A percentile compares a stretch with the other conserved stretches of the same genome.
phyloP scores from a whole-genome alignment of 78 protist genomes.

The Polysphondylium violaceum region DNA sequence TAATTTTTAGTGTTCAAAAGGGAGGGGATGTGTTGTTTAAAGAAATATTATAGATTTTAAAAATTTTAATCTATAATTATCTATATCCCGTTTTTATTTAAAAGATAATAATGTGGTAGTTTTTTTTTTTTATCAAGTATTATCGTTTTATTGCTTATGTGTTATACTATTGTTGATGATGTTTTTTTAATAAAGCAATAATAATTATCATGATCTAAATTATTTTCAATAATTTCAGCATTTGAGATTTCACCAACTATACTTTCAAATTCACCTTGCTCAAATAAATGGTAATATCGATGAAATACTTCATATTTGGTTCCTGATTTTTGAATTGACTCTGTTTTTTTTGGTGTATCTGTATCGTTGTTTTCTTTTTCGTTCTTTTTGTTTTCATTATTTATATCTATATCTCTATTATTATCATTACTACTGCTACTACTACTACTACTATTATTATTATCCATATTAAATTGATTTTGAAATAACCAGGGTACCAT shows the following conservation, averaged over 20 bases:
- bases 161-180: too few relatives aligned
- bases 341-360: background rate
- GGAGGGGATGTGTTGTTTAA: too few relatives aligned
- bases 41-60: too few relatives aligned
- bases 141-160: too few relatives aligned
- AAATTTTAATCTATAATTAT: too few relatives aligned
- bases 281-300: conserved; percentile 85
- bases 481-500: conserved; percentile 85
- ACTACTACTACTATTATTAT: background rate
- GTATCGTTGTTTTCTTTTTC: background rate
- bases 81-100: too few relatives aligned
- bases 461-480: conserved; percentile 20
- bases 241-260: conserved; percentile 18
- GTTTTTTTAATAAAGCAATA: conserved; percentile 70
- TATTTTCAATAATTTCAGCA: conserved; percentile 23
- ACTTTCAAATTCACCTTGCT: conserved; percentile 78
- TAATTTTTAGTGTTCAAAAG: too few relatives aligned
- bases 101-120: too few relatives aligned
- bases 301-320: conserved; percentile 55
- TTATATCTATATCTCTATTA: background rate
- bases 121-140: too few relatives aligned
- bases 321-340: conserved; percentile 34
- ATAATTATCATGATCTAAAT: conserved; percentile 75
- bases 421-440: background rate
- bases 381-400: background rate